phyloP scores from a whole-genome alignment of 176 grass and related monocot species.

The Aechmea fasciata region DNA sequence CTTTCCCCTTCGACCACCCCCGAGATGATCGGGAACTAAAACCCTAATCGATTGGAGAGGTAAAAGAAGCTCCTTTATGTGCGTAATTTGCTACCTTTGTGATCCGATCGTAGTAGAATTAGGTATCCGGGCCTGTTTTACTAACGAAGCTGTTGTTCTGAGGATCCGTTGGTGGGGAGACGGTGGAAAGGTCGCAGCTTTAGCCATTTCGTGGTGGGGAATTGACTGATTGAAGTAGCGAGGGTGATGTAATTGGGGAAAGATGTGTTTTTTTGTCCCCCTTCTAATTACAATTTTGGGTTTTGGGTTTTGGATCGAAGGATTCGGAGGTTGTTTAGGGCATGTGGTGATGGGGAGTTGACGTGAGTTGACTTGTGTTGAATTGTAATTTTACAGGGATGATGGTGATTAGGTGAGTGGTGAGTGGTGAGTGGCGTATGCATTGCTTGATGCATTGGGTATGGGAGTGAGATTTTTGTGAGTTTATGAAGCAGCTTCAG shows the following conservation, averaged over 20 bases:
- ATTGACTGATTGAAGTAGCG: not conserved
- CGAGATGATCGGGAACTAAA: slow-evolving; percentile 18
- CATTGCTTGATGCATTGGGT: not conserved
- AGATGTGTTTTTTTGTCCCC: not conserved
- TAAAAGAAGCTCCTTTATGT: not conserved
- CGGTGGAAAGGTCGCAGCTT: not conserved
- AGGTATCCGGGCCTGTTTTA: not conserved
- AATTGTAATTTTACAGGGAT: not conserved
- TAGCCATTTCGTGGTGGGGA: too few relatives aligned
- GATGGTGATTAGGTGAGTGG: not conserved
- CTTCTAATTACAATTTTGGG: not conserved
- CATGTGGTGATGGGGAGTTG: not conserved
- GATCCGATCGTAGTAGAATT: not conserved
- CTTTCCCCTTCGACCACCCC: not conserved
- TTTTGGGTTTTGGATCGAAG: not conserved
- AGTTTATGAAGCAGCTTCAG: too few relatives aligned
- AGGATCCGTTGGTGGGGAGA: not conserved
- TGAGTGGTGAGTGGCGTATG: not conserved
- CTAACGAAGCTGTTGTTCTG: not conserved
- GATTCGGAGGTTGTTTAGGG: not conserved
- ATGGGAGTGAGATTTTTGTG: not conserved
- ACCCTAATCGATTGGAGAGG: slow-evolving; percentile 21
- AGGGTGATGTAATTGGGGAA: not conserved
- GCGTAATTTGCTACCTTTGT: not conserved
- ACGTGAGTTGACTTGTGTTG: not conserved